phyloP scores from a whole-genome alignment of 192 early-diverging fungal genomes.

The Phycomyces blakesleeanus region DNA sequence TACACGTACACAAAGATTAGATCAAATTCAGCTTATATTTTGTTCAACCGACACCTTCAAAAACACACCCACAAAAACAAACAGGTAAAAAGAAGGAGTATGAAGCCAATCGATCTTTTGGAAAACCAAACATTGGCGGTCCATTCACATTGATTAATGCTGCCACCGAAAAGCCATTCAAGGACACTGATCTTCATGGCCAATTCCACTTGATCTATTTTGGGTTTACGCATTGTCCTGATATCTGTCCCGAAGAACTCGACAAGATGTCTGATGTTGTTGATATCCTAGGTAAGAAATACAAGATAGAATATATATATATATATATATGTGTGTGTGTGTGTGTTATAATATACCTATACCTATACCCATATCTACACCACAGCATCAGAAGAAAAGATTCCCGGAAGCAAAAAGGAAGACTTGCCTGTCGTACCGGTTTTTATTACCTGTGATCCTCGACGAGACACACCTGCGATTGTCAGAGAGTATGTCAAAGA shows the following conservation, averaged over 20 bases:
- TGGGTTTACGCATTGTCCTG: conserved; percentile 98
- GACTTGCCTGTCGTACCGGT: conserved; percentile 64
- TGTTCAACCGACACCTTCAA: too few species aligned
- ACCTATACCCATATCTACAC: too few species aligned
- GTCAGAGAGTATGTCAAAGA: conserved; percentile 79
- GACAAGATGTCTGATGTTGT: conserved; percentile 93
- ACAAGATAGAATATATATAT: too few species aligned
- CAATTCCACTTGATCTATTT: conserved; percentile 93
- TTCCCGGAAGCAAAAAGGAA: not conserved
- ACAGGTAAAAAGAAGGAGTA: conserved; percentile 35
- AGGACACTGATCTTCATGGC: conserved; percentile 77
- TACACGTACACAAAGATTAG: too few species aligned
- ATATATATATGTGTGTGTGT: too few species aligned
- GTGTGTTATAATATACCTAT: too few species aligned
- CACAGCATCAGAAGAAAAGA: not conserved
- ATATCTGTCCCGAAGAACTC: conserved; percentile 97
- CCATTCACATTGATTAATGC: conserved; percentile 79
- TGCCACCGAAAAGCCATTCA: conserved; percentile 65
- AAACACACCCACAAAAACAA: too few species aligned
- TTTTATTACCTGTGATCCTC: conserved; percentile 96
- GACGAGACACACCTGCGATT: conserved; percentile 80
- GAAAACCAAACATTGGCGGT: conserved; percentile 90
- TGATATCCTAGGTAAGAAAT: conserved; percentile 70
- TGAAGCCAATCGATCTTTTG: conserved; percentile 40
- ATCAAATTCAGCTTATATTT: too few species aligned